Conservation (phyloP, 345 rosid species). For the Xanthoceras sorbifolium region DNA sequence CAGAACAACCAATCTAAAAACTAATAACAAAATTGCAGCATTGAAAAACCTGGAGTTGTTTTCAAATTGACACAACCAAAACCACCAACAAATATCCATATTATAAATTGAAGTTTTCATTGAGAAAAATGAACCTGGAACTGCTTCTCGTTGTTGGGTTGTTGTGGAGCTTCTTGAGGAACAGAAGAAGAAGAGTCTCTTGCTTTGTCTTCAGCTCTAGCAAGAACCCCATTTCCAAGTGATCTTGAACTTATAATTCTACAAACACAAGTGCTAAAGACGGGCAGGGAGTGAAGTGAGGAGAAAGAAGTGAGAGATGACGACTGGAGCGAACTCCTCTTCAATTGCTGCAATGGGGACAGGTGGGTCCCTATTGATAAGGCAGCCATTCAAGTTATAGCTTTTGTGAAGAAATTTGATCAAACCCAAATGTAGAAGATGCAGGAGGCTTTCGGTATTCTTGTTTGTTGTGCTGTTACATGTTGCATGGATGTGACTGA, state of each 20-base stretch:
- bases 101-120: constrained; percentile 6
- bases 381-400: constrained; percentile 55
- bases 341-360: constrained; percentile 35
- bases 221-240: constrained; percentile 45
- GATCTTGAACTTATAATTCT: constrained; percentile 48
- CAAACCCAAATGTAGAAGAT: neutral
- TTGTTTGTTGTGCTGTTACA: neutral
- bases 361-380: constrained; percentile 47
- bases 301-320: constrained; percentile 24
- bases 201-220: constrained; percentile 79
- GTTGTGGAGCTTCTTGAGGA: constrained; percentile 33
- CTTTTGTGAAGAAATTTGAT: neutral
- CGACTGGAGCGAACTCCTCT: constrained; percentile 30
- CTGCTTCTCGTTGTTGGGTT: constrained; percentile 41
- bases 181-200: constrained; percentile 43
- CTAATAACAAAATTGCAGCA: neutral
- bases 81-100: too few relatives aligned
- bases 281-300: constrained; percentile 29
- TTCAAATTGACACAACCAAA: neutral
- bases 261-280: constrained; percentile 34
- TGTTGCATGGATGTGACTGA: neutral
- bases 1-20: neutral
- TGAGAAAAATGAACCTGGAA: constrained; percentile 51
- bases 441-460: neutral
- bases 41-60: neutral